Evolutionary conservation across 1,139 yeast species (phyloP), one percentile per base, ranked within the genome.

Genomic region (Eremothecium cymbalariae): DNA sequence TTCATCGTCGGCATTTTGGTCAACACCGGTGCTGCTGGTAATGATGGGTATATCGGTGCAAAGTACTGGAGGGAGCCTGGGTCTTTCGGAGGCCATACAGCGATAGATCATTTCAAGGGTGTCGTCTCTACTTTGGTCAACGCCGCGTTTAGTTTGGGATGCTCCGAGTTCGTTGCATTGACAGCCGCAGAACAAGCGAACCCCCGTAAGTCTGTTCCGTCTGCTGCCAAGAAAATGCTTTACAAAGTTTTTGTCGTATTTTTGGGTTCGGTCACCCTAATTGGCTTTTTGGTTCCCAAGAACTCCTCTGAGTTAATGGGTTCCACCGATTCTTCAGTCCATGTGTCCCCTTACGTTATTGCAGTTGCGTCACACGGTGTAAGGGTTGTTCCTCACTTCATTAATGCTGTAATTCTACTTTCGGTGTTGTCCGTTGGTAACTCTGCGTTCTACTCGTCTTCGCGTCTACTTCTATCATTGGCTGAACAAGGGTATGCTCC

Each of bases 111-210:
- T 43, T 83, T 72, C 66, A 84, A 85, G 55, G 95, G 95, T 49
- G 77, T 86, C 17, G 77, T 88, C 50, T 68, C 84, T 5, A 84
- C 81, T 20, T 81, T 86, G 50, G 85, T 86, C 33, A 73, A 79
- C 20, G 93, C 94, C 18, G 93, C 95, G 5, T 86, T 84, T 60
- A 76, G 95, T 4, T 80, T 82, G 51, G 86, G 88, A 36, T 93
- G 93, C 49, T 74, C 84, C 31, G 94, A 84, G 62, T 67, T 80
- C 48, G 76, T 81, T 40, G 95, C 94, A 36, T 67, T 88, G 47
- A 88, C 94, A 21, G 93, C 95, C 22, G 86, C 94, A 18, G 96
- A 88, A 61, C 80, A 94, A 37, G 67, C 70, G 33, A 81, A 84
- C 61, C 95, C 95, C 42, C 67, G 80, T 53, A 72, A 70, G 51